These are phyloP conservation scores for Corynascus novoguineensis DNA, from an alignment of 495 filamentous ascomycete species.

Conservation along the genomic window DNA sequence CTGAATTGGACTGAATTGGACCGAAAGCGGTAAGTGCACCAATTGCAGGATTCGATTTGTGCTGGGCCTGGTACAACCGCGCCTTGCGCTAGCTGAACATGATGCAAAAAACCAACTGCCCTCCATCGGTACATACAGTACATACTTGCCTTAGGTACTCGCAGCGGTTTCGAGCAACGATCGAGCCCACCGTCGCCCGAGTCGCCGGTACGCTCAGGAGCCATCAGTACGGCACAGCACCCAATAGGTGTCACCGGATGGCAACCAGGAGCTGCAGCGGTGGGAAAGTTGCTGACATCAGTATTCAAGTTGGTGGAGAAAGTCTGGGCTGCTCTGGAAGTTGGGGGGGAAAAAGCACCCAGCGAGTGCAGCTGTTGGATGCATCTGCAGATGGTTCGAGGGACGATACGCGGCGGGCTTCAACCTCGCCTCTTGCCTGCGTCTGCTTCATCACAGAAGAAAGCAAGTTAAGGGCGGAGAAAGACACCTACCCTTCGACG, in stretches of 20 bases:
- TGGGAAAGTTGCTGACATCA: not conserved
- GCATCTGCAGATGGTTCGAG: not conserved
- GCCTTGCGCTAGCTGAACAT: not conserved
- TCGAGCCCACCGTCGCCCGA: not conserved
- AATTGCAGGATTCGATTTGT: not conserved
- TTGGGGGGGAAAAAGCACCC: not conserved
- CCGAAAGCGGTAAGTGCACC: conserved; percentile 13
- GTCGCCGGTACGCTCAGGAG: conserved; percentile 1
- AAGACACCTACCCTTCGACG: too few species aligned
- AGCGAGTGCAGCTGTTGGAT: too few species aligned
- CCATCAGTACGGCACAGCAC: not conserved
- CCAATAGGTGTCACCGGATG: not conserved
- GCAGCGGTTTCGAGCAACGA: not conserved
- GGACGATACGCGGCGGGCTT: not conserved
- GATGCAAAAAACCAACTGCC: not conserved
- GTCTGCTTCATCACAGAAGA: not conserved
- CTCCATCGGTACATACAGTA: too few species aligned
- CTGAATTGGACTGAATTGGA: conserved; percentile 4
- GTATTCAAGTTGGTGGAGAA: not conserved
- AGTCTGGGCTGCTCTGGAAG: not conserved
- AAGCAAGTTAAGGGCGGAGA: too few species aligned
- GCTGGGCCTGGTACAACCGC: not conserved
- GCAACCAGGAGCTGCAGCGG: not conserved
- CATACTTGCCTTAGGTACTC: too few species aligned
- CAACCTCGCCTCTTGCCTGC: not conserved